Percentiles rank a stretch among this genome's conserved stretches.
phyloP scores from a whole-genome alignment of 2,329 filamentous ascomycete species.

The Plenodomus lindquistii region DNA sequence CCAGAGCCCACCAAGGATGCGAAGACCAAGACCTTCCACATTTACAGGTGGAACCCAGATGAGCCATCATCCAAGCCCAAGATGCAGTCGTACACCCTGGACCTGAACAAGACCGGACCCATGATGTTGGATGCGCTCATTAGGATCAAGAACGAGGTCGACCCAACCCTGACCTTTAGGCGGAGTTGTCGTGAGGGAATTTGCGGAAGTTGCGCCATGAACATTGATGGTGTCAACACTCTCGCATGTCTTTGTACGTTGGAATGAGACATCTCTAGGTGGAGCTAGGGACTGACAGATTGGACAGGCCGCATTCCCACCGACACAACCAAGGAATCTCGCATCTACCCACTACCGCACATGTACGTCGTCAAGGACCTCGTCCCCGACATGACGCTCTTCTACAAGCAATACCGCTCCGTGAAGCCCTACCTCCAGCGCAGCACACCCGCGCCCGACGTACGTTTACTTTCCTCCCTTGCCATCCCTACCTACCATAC shows the following conservation, averaged over 20 bases:
- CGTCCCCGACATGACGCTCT: constrained; percentile 94
- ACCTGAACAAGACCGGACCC: constrained; percentile 97
- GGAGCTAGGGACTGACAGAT: constrained; percentile 11
- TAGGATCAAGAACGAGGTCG: constrained; percentile 98
- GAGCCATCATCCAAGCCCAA: constrained; percentile 86
- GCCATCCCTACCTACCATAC: not conserved
- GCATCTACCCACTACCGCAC: constrained; percentile 97
- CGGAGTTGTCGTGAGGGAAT: constrained; percentile 97
- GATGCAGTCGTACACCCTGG: constrained; percentile 94
- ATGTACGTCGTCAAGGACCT: constrained; percentile 99
- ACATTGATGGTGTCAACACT: constrained; percentile 98
- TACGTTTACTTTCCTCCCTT: constrained; percentile 55
- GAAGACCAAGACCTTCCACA: constrained; percentile 90
- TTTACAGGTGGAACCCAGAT: constrained; percentile 99
- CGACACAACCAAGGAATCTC: constrained; percentile 77
- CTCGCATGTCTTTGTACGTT: constrained; percentile 92
- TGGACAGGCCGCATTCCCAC: constrained; percentile 83
- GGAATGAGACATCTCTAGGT: not conserved
- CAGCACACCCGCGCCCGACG: constrained; percentile 79
- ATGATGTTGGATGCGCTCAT: constrained; percentile 98
- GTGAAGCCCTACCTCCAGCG: constrained; percentile 98
- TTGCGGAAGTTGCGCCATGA: constrained; percentile 98
- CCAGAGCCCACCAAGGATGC: constrained; percentile 61
- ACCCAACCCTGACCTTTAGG: constrained; percentile 94
- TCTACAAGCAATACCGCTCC: constrained; percentile 99